Conservation (phyloP, 2,329 filamentous ascomycete genomes). For the Nothopassalora personata region DNA sequence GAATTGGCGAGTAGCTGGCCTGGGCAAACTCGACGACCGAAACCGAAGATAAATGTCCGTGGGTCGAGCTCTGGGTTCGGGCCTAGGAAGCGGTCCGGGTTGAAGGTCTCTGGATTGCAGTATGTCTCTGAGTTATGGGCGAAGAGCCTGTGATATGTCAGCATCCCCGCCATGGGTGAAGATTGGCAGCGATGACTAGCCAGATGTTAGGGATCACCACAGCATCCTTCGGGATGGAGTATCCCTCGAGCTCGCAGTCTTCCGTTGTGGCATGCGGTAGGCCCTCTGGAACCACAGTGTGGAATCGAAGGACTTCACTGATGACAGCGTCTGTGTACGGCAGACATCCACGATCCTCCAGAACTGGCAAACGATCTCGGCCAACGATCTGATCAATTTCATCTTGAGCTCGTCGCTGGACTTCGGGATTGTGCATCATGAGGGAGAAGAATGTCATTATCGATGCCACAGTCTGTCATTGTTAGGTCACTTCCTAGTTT, state of each 20-base stretch:
- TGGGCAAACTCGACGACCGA: conserved; percentile 19
- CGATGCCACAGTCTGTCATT: not conserved
- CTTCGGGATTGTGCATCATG: conserved; percentile 27
- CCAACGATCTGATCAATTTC: conserved; percentile 32
- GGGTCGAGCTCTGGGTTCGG: conserved; percentile 18
- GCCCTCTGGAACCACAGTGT: conserved; percentile 26
- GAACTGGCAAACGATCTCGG: conserved; percentile 25
- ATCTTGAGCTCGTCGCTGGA: conserved; percentile 28
- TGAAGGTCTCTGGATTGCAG: not conserved
- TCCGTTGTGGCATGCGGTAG: conserved; percentile 39
- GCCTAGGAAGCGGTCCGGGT: not conserved
- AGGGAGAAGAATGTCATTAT: conserved; percentile 13
- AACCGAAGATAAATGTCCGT: conserved; percentile 16
- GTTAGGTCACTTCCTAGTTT: not conserved
- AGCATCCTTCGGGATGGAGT: conserved; percentile 38
- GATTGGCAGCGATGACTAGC: conserved; percentile 20
- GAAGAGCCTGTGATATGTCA: not conserved
- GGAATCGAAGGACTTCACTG: conserved; percentile 35
- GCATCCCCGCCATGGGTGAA: not conserved
- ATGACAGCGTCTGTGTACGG: conserved; percentile 32
- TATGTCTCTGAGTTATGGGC: not conserved
- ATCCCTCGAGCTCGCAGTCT: conserved; percentile 40
- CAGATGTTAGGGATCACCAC: conserved; percentile 36
- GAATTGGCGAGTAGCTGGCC: conserved; percentile 14
- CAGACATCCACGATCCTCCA: conserved; percentile 27